Base-by-base conservation (phyloP, 768 basidiomycete species). In the Trametes elegans region DNA sequence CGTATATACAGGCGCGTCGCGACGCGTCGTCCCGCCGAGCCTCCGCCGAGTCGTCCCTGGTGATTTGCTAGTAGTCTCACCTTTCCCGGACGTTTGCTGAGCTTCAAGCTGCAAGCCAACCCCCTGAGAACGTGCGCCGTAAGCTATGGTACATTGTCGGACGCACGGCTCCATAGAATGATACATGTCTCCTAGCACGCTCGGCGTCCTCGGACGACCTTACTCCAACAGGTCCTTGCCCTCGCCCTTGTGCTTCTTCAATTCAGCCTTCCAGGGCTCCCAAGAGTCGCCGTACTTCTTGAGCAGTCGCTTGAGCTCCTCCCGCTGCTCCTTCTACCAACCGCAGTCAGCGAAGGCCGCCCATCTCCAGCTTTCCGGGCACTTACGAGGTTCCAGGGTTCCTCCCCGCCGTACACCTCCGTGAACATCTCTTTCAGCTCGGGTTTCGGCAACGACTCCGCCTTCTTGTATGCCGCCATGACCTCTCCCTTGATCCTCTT, bases 221-320 rank as follows among this genome's bases (percentile, higher is more conserved):
- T 42, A 51, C 45, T 60, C 49, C 6, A 52, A 19, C 49, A 50
- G 42, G 9, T 85, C 85, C 70, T 84, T 74, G 3, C 90, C 91
- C 47, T 79, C 79, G 58, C 86, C 83, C 70, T 79, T 85, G 67
- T 90, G 90, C 70, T 83, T 89, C 54, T 77, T 78, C 46, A 93
- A 72, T 70, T 95, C 93, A 29, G 76, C 79, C 67, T 74, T 77
- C 92, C 93, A 98, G 8, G 90, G 92, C 62, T 88, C 88, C 88
- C 87, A 94, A 2, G 75, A 77, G n/a, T 82, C 65, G 1, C 93
- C 92, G 60, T 96, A 98, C 70, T 97, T 97, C 70, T 76, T 82
- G 57, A 97, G 63, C 21, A 98, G 74, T 29, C 76, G 62, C 18
- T 76, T 74, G 26, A 98, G 77, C 63, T 97, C 95, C 52, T 83